Base-by-base conservation (phyloP, 768 basidiomycete genomes). In the Boletus bicolor region DNA sequence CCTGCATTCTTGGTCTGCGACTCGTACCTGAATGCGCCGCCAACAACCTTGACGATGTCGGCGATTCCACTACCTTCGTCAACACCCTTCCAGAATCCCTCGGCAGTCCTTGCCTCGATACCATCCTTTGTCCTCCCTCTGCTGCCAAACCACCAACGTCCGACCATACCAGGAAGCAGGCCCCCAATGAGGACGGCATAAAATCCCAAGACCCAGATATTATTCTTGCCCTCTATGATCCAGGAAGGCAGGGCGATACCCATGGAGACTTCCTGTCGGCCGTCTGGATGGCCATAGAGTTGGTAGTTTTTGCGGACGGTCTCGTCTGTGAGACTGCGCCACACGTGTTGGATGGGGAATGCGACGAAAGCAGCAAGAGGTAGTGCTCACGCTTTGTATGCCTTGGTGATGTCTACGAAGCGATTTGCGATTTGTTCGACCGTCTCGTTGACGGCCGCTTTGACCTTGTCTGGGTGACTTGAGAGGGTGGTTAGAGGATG, bases 381-480 rank as follows among this genome's bases (percentile, higher is more conserved):
- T 8, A 21, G 1, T 21, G 72, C 88, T 56, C 54, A 91, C 84
- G 96, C 75, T 78, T 99, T 99, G 76, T 99, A 99, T 4, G 97
- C 97, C 71, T 98, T 99, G 8, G 97, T 98, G 38, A 99, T 77
- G 21, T 91, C 83, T 21, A 98, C 91, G 71, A 97, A 99, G 55
- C 84, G 84, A 51, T 85, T 80, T 62, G 90, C 89, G 34, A 93
- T 93, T 7, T 84, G 81, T 67, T 98, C 96, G 38, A 87, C 77
- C 0, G 95, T 98, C 62, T 93, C 77, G 66, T 97, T 93, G 3
- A 78, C 82, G 0, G 85, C 80, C 10, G 89, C 82, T 66, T 84
- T 87, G 58, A 95, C 91, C 76, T 98, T 98, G 79, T 99, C 97
- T 0, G 97, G 97, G 70, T 98, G 97, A 71, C 95, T 98, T 46